Base-by-base conservation (phyloP, 768 basidiomycete species). In the Cantharellus anzutake region DNA sequence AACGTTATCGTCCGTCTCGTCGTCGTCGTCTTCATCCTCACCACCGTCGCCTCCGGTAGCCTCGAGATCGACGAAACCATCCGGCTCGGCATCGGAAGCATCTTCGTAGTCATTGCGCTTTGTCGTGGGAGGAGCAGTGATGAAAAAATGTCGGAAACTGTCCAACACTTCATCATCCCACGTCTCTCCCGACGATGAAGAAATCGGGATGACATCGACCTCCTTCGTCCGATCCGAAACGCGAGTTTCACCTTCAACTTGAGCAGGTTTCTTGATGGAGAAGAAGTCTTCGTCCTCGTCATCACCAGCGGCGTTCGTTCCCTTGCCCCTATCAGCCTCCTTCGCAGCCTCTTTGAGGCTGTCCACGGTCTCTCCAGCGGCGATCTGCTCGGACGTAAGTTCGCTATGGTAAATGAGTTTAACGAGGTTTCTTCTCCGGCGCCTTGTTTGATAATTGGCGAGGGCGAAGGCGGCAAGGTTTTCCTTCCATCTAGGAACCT, bases 101-200 rank as follows among this genome's bases (percentile, higher is more conserved):
- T 65, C 70, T 5, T 66, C 70, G 16, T 66, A 69, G 29, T 72
- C 69, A 37, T 70, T 74, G 57, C 69, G 71, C 4, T 68, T 66
- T 29, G 11, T 11, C 7, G 11, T 37, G 38, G 52, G 38, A 42
- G 70, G 65, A 1, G 87, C 91, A 0, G 92, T 94, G 68, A 99
- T 94, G 72, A 99, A 99, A 57, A 94, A 73, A 59, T 80, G 74
- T 3, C 87, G 80, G 66, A 99, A 82, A 2, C 87, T 84, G 57
- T 96, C 87, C 34, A 98, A 76, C 34, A 79, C 82, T 63, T 93
- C 86, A 62, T 87, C 81, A 60, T 85, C 82, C 93, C 92, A 97
- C 65, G 79, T 79, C 62, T 74, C 78, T 60, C 87, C 69, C 51
- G 73, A 73, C 35, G 80, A 77, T 1, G 65, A 64, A 50, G 75